phyloP scores from a whole-genome alignment of 2,329 filamentous ascomycete species.

The Colletotrichum abscissum region DNA sequence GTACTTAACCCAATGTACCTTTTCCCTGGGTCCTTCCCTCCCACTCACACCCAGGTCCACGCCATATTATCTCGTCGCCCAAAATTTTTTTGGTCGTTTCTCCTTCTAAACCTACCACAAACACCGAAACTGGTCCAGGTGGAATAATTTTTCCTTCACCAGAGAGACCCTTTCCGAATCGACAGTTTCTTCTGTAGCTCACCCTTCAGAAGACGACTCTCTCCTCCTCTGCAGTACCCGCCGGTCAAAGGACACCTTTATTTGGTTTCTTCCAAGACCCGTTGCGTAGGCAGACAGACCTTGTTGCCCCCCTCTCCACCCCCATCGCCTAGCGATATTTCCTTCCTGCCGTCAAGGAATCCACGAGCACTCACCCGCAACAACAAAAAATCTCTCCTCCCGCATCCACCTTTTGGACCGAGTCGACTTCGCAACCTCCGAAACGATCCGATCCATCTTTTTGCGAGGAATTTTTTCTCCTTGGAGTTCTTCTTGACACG shows the following conservation, averaged over 20 bases:
- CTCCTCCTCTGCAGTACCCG: conserved; percentile 34
- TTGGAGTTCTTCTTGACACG: conserved; percentile 9
- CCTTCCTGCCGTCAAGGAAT: conserved; percentile 34
- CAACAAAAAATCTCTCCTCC: conserved; percentile 9
- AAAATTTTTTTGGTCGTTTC: conserved; percentile 33
- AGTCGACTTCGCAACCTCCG: conserved; percentile 10
- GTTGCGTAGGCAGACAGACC: conserved; percentile 23
- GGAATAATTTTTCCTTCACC: conserved; percentile 36
- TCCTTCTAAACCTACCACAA: conserved; percentile 36
- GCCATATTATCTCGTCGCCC: conserved; percentile 37
- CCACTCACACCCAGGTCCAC: conserved; percentile 22
- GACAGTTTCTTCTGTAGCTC: conserved; percentile 39
- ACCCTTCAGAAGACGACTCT: conserved; percentile 38
- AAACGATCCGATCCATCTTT: conserved; percentile 8
- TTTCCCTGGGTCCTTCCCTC: conserved; percentile 31
- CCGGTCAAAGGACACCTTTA: conserved; percentile 26
- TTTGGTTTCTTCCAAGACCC: conserved; percentile 27
- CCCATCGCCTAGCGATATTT: conserved; percentile 36
- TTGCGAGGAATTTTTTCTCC: conserved; percentile 10
- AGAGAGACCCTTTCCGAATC: conserved; percentile 33
- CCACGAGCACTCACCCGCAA: conserved; percentile 22
- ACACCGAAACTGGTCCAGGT: conserved; percentile 37
- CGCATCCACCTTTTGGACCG: conserved; percentile 13
- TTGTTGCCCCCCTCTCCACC: conserved; percentile 30
- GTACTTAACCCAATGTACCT: conserved; percentile 26